Evolutionary conservation across 805 yeast genomes (phyloP), one percentile per base, ranked within the genome.

Genomic region (Pichia manshurica): DNA sequence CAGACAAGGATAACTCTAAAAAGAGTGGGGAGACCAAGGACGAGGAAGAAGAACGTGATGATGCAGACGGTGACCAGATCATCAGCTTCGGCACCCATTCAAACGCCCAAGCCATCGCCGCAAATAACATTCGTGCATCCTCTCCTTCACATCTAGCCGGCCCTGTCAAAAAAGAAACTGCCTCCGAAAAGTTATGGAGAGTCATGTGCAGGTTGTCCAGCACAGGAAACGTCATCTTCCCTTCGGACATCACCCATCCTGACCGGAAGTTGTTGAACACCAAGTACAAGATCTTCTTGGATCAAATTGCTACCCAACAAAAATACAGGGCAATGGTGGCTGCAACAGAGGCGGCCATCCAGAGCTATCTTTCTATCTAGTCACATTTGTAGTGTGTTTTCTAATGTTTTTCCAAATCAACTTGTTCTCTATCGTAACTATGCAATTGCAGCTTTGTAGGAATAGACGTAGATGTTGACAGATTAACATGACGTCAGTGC

Each of bases 171-270:
- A 25, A 41, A 4, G 53, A 47, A 17, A 59, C 62, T 36, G 66
- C 78, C 3, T 87, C 87, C 31, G 82, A 80, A 53, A 75, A 73
- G 47, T 71, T 93, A 49, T 91, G 98, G 98, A 78, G 80, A 33
- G 81, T 84, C 34, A 93, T 93, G 99, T 77, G 77, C 55, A 74
- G 75, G 51, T 74, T 90, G 71, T 84, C 96, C 1, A 91, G 95
- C 7, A 79, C 83, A 20, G 98, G 96, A 39, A 74, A 75, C 55
- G 88, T 82, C 12, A 84, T 93, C 35, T 66, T 71, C 53, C 98
- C 99, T 3, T 67, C 79, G 21, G 64, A 76, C 4, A 67, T 61
- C 16, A 66, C 67, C 39, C 76, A 78, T 49, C 79, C 86, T 0
- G 95, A 87, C 65, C 74, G 88, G 58, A 71, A 73, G 56, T 72